A percentile compares a stretch with the other conserved stretches of the same genome.
phyloP scores from a whole-genome alignment of 768 basidiomycete species.

The Hirschioporus abietinus region DNA sequence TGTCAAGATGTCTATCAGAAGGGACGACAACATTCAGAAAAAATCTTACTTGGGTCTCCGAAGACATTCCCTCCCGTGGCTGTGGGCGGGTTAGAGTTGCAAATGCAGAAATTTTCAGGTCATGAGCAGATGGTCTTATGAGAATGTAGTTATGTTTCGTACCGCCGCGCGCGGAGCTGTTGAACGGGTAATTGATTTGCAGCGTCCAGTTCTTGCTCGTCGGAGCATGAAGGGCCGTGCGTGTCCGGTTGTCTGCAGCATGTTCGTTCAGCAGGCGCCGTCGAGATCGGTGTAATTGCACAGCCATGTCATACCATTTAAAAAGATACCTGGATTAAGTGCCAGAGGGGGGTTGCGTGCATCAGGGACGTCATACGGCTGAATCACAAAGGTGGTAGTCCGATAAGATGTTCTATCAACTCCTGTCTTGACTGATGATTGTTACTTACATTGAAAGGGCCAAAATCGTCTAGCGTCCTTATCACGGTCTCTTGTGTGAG shows the following conservation, averaged over 20 bases:
- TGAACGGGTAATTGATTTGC: conserved; percentile 31
- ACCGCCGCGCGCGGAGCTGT: conserved; percentile 21
- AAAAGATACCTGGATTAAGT: conserved; percentile 48
- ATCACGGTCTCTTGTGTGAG: conserved; percentile 1
- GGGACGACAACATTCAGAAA: conserved; percentile 3
- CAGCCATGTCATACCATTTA: conserved; percentile 47
- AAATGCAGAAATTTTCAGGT: not conserved
- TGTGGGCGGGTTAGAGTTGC: not conserved
- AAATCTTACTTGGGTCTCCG: conserved; percentile 28
- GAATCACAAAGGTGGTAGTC: not conserved
- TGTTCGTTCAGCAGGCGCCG: conserved; percentile 1
- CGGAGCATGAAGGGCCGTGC: conserved; percentile 64
- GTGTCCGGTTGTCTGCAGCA: conserved; percentile 43
- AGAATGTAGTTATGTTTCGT: not conserved
- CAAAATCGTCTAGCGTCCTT: not conserved
- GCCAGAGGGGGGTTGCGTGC: conserved; percentile 46
- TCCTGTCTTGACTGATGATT: not conserved
- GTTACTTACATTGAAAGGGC: not conserved
- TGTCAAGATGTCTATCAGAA: not conserved
- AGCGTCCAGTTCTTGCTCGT: conserved; percentile 44
- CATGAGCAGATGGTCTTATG: not conserved
- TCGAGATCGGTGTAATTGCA: not conserved
- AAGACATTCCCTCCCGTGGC: not conserved
- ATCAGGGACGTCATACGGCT: conserved; percentile 54
- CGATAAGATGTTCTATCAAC: not conserved